A percentile compares a stretch with the other conserved stretches of the same genome.
Conservation (phyloP, 2,329 filamentous ascomycete genomes). For the Dothidotthia symphoricarpi region DNA sequence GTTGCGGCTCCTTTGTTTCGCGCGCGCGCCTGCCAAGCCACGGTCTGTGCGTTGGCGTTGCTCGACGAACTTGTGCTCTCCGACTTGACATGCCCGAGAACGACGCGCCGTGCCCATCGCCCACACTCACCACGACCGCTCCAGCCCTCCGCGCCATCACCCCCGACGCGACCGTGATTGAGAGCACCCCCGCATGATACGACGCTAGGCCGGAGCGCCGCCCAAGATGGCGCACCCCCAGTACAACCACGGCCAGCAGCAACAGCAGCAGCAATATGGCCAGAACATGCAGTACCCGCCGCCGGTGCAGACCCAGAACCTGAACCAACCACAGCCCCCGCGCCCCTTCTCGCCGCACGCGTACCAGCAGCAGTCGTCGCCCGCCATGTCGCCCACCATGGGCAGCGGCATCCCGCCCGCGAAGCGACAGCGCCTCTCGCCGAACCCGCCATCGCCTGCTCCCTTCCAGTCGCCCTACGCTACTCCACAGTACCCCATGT, state of each 20-base stretch:
- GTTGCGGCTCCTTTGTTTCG: slow-evolving; percentile 24
- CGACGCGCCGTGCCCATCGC: slow-evolving; percentile 14
- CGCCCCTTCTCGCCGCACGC: slow-evolving; percentile 37
- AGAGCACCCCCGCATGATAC: slow-evolving; percentile 21
- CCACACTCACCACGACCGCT: slow-evolving; percentile 2
- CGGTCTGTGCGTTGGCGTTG: slow-evolving; percentile 24
- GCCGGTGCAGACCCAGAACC: slow-evolving; percentile 43
- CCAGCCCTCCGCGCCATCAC: background rate
- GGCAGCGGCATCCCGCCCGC: slow-evolving; percentile 57
- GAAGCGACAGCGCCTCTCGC: slow-evolving; percentile 71
- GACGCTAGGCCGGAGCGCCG: slow-evolving; percentile 25
- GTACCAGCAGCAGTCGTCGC: slow-evolving; percentile 55
- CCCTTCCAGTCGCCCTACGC: slow-evolving; percentile 40
- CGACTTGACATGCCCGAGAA: slow-evolving; percentile 4
- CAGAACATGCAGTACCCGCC: slow-evolving; percentile 28
- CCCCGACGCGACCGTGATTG: no score
- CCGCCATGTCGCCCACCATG: slow-evolving; percentile 49
- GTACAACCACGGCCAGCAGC: slow-evolving; percentile 23
- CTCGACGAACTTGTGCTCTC: slow-evolving; percentile 12
- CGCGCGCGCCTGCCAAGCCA: slow-evolving; percentile 29
- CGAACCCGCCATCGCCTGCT: slow-evolving; percentile 61
- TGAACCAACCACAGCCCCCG: slow-evolving; percentile 42
- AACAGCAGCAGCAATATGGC: slow-evolving; percentile 27
- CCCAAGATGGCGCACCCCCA: slow-evolving; percentile 36
- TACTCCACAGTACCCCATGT: slow-evolving; percentile 48